Evolutionary conservation across 331 rosid genomes (phyloP).

Genomic region (Prunus yedoensis): DNA sequence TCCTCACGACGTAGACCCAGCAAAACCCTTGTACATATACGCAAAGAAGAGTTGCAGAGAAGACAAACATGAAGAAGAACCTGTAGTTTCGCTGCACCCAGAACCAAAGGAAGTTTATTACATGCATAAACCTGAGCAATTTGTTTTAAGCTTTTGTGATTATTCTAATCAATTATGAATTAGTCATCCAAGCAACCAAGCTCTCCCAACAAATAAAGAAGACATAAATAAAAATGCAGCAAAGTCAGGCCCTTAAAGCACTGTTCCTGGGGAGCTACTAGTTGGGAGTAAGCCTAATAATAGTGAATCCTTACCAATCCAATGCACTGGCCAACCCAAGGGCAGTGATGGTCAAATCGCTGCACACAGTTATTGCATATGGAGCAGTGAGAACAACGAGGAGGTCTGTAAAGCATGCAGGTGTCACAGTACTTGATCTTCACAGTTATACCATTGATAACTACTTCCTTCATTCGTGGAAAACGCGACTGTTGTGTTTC

Average conservation of each 20-base stretch:
- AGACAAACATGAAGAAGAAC: conserved; percentile 40
- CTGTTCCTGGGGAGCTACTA: not conserved
- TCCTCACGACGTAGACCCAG: conserved; percentile 37
- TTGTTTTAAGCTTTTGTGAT: not conserved
- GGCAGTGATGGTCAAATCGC: conserved; percentile 44
- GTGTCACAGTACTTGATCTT: conserved; percentile 44
- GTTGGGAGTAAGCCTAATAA: not conserved
- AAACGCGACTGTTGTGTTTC: conserved; percentile 30
- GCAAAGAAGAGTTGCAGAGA: conserved; percentile 34
- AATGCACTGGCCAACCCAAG: conserved; percentile 48
- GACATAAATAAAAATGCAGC: not conserved
- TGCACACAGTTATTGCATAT: conserved; percentile 41
- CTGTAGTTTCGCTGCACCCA: conserved; percentile 40
- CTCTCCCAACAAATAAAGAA: not conserved
- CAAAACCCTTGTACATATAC: conserved; percentile 37
- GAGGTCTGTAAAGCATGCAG: conserved; percentile 45
- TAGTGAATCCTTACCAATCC: conserved; percentile 27
- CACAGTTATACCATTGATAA: conserved; percentile 32
- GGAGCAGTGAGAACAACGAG: conserved; percentile 43
- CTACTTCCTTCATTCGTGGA: conserved; percentile 32
- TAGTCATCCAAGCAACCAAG: not conserved
- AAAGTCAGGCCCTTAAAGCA: not conserved
- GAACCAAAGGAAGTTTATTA: not conserved
- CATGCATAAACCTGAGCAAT: not conserved
- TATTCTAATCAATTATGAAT: not conserved